Evolutionary conservation across 129 eudicot species (phyloP).

Genomic region (Erigeron canadensis): DNA sequence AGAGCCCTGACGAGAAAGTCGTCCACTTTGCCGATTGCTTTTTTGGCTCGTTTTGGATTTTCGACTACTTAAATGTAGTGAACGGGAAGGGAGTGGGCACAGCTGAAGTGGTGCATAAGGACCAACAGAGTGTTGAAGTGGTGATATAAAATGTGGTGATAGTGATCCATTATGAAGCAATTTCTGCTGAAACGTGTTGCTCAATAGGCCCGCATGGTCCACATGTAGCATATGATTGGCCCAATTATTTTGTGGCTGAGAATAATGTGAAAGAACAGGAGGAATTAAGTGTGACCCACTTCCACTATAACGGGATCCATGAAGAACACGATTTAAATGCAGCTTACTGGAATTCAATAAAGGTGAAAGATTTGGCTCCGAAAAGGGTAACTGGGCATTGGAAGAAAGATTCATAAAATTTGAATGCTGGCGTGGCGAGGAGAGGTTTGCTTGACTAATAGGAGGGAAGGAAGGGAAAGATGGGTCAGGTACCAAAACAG

Average conservation of each 20-base stretch:
- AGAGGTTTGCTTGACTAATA: slow-evolving; percentile 48
- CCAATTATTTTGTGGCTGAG: slow-evolving; percentile 62
- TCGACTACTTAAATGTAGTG: slow-evolving; percentile 59
- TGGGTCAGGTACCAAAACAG: slow-evolving; percentile 54
- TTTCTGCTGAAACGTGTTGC: slow-evolving; percentile 72
- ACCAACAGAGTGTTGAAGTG: slow-evolving; percentile 58
- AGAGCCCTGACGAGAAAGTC: slow-evolving; percentile 65
- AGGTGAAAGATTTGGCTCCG: slow-evolving; percentile 32
- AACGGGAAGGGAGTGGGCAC: slow-evolving; percentile 55
- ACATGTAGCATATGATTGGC: slow-evolving; percentile 61
- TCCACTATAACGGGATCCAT: slow-evolving; percentile 51
- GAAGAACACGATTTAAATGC: slow-evolving; percentile 50
- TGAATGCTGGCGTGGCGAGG: slow-evolving; percentile 49
- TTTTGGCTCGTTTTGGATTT: slow-evolving; percentile 51
- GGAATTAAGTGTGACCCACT: slow-evolving; percentile 48
- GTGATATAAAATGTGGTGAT: slow-evolving; percentile 49
- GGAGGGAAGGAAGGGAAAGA: slow-evolving; percentile 74
- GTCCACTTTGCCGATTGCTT: slow-evolving; percentile 43
- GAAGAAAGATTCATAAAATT: slow-evolving; percentile 44
- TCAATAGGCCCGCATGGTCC: slow-evolving; percentile 65
- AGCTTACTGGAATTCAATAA: slow-evolving; percentile 34
- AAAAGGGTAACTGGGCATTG: slow-evolving; percentile 52
- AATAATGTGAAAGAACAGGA: slow-evolving; percentile 48
- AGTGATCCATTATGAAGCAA: slow-evolving; percentile 61
- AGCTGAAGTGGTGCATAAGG: slow-evolving; percentile 49